Conservation (phyloP, 345 rosid species). For the Eucalyptus regnans region DNA sequence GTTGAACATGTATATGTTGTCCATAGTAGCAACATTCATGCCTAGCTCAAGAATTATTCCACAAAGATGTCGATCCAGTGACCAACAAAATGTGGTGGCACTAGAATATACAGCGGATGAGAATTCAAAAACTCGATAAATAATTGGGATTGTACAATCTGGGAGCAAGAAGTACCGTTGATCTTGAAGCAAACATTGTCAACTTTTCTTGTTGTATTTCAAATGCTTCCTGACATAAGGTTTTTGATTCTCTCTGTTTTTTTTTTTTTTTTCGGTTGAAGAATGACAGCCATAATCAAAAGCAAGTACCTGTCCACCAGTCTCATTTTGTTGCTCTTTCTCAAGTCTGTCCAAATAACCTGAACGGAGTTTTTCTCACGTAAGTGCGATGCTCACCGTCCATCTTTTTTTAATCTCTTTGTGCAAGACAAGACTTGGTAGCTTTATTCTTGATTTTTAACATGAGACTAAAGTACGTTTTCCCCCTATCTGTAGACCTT, state of each 20-base stretch:
- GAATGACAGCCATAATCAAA: slow-evolving; percentile 65
- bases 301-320: slow-evolving; percentile 70
- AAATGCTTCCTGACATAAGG: background rate
- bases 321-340: slow-evolving; percentile 74
- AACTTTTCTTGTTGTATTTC: background rate
- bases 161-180: background rate
- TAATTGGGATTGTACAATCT: background rate
- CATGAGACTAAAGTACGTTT: background rate
- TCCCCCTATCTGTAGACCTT: slow-evolving; percentile 53
- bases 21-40: background rate
- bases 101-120: background rate
- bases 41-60: background rate
- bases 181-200: background rate
- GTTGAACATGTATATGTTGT: background rate
- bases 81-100: background rate
- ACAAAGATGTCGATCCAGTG: background rate
- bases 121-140: background rate
- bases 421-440: background rate
- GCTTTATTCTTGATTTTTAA: background rate
- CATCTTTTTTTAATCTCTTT: background rate
- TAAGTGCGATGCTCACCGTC: slow-evolving; percentile 18
- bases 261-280: slow-evolving; percentile 4
- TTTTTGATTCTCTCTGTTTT: background rate
- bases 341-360: slow-evolving; percentile 80
- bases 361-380: slow-evolving; percentile 62